Conservation (phyloP, 2,329 filamentous ascomycete species). For the Sordariomycetes sp. region DNA sequence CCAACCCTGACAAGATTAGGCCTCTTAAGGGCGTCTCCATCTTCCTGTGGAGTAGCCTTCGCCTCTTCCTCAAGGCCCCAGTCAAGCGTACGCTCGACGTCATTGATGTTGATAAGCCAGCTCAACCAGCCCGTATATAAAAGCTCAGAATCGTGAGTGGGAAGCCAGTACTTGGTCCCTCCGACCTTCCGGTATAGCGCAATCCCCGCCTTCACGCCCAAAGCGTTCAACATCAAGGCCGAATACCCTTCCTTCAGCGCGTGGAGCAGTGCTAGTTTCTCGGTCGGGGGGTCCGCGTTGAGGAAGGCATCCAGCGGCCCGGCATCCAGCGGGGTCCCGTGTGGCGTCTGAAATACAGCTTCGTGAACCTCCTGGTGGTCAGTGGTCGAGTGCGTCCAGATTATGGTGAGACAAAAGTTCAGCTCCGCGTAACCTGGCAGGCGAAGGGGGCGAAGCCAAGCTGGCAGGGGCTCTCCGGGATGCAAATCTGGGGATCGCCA, state of each 20-base stretch:
- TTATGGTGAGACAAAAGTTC: constrained; percentile 12
- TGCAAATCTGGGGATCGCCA: constrained; percentile 11
- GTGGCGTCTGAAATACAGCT: constrained; percentile 11
- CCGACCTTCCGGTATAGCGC: constrained; percentile 11
- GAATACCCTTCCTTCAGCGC: constrained; percentile 12
- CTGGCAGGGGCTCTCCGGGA: constrained; percentile 11
- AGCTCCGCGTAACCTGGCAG: constrained; percentile 8
- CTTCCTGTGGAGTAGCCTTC: neutral
- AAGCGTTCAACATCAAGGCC: constrained; percentile 3
- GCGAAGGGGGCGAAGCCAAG: constrained; percentile 12
- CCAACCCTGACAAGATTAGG: neutral
- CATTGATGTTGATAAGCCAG: constrained; percentile 7
- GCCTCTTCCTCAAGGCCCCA: constrained; percentile 12
- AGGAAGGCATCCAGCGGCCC: constrained; percentile 11
- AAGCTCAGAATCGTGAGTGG: constrained; percentile 8
- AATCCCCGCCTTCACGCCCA: constrained; percentile 9
- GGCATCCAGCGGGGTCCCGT: constrained; percentile 10
- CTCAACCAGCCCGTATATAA: constrained; percentile 10
- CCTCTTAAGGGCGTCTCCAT: neutral
- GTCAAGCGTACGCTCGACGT: constrained; percentile 9
- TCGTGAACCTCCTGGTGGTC: constrained; percentile 9
- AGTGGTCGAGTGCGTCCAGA: constrained; percentile 10
- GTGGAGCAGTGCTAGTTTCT: constrained; percentile 14
- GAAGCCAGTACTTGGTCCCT: constrained; percentile 12
- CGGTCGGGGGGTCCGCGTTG: constrained; percentile 9